A percentile compares a stretch with the other conserved stretches of the same genome.
These are phyloP conservation scores for Gaultheria prostrata DNA, from an alignment of 148 eudicot species.

Conservation along the genomic window DNA sequence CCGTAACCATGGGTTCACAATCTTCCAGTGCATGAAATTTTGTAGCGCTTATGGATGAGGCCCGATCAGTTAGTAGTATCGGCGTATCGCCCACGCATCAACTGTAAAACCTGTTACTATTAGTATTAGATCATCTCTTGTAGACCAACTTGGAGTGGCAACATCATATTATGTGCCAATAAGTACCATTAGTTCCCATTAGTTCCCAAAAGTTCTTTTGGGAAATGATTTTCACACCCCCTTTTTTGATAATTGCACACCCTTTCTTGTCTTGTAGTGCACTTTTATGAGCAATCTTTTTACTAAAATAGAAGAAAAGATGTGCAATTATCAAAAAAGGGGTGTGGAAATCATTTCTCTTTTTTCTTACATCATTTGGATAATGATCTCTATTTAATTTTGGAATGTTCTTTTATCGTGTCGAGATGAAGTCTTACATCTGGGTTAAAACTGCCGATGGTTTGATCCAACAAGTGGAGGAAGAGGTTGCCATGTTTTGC, in stretches of 20 bases:
- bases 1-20: neutral
- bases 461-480: conserved; percentile 77
- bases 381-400: neutral
- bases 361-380: neutral
- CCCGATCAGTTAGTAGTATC: neutral
- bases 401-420: conserved; percentile 6
- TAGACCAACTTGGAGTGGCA: neutral
- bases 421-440: conserved; percentile 71
- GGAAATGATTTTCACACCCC: too few relatives aligned
- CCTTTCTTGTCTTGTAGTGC: too few relatives aligned
- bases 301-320: too few relatives aligned
- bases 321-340: too few relatives aligned
- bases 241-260: too few relatives aligned
- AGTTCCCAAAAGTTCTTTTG: neutral
- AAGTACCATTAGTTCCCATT: neutral
- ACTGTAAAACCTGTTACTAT: neutral
- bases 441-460: conserved; percentile 86
- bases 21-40: neutral
- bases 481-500: conserved; percentile 84
- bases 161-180: neutral
- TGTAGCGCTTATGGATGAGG: neutral
- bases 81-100: neutral
- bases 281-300: too few relatives aligned
- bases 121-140: neutral
- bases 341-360: neutral